A percentile compares a stretch with the other conserved stretches of the same genome.
These are phyloP conservation scores for Plasmodium billcollinsi DNA, from an alignment of 169 alveolate genomes.

Conservation along the genomic window DNA sequence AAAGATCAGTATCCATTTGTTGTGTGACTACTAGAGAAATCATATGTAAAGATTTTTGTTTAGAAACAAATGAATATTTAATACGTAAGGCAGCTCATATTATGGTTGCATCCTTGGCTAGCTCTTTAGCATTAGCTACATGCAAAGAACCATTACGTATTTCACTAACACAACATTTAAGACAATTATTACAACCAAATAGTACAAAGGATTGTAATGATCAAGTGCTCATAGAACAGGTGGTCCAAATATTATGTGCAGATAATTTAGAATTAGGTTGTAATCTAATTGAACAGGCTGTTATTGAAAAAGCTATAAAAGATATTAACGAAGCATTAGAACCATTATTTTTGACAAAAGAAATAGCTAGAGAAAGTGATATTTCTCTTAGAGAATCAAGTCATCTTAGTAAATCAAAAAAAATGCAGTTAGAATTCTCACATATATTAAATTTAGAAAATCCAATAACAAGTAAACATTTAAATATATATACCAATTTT, in stretches of 20 bases:
- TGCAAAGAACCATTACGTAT: slow-evolving; percentile 96
- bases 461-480: slow-evolving; percentile 65
- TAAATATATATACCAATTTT: slow-evolving; percentile 82
- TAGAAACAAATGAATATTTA: slow-evolving; percentile 94
- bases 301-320: slow-evolving; percentile 93
- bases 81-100: slow-evolving; percentile 93
- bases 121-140: slow-evolving; percentile 96
- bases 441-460: slow-evolving; percentile 47
- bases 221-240: slow-evolving; percentile 91
- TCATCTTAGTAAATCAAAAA: slow-evolving; percentile 29
- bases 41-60: slow-evolving; percentile 96
- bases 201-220: slow-evolving; percentile 89
- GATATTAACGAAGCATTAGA: slow-evolving; percentile 77
- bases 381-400: slow-evolving; percentile 19
- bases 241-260: slow-evolving; percentile 90
- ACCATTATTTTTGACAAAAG: slow-evolving; percentile 55
- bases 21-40: slow-evolving; percentile 96
- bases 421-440: slow-evolving; percentile 47
- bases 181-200: slow-evolving; percentile 89
- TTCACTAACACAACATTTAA: slow-evolving; percentile 92
- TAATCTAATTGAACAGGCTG: slow-evolving; percentile 94
- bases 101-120: slow-evolving; percentile 94
- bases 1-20: slow-evolving; percentile 96
- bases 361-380: slow-evolving; percentile 47
- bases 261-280: slow-evolving; percentile 97